phyloP scores from a whole-genome alignment of 1,284 basidiomycete species.

The Leccinum idahoense region DNA sequence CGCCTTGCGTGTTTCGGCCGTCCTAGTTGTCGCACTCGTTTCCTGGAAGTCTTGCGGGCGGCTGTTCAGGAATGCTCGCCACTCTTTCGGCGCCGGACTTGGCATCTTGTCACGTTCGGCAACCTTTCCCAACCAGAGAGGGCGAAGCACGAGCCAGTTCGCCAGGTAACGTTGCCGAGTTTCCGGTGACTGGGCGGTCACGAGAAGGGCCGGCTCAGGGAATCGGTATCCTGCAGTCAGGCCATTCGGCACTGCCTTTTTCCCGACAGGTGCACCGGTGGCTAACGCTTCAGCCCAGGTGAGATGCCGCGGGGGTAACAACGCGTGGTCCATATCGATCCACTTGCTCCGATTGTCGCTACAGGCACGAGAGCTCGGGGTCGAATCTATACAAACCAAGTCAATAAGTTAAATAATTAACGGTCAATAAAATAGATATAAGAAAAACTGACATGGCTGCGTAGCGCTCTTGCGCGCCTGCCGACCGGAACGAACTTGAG shows the following conservation, averaged over 20 bases:
- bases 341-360: too few species aligned
- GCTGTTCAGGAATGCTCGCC: neutral
- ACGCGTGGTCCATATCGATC: too few species aligned
- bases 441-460: too few species aligned
- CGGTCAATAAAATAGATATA: too few species aligned
- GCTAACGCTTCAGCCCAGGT: neutral
- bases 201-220: neutral
- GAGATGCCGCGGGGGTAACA: neutral
- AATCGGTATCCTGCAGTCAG: neutral
- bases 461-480: too few species aligned
- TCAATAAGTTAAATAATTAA: too few species aligned
- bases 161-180: neutral
- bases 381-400: too few species aligned
- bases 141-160: neutral
- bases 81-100: neutral
- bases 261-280: neutral
- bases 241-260: neutral
- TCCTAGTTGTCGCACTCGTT: neutral
- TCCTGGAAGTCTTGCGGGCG: neutral
- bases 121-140: neutral
- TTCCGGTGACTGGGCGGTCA: neutral
- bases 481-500: too few species aligned
- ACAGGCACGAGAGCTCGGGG: too few species aligned
- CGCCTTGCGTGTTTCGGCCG: neutral
- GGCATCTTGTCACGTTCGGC: neutral